A percentile compares a stretch with the other conserved stretches of the same genome.
These are phyloP conservation scores for Scorias spongiosa DNA, from an alignment of 2,329 filamentous ascomycete species.

Conservation along the genomic window DNA sequence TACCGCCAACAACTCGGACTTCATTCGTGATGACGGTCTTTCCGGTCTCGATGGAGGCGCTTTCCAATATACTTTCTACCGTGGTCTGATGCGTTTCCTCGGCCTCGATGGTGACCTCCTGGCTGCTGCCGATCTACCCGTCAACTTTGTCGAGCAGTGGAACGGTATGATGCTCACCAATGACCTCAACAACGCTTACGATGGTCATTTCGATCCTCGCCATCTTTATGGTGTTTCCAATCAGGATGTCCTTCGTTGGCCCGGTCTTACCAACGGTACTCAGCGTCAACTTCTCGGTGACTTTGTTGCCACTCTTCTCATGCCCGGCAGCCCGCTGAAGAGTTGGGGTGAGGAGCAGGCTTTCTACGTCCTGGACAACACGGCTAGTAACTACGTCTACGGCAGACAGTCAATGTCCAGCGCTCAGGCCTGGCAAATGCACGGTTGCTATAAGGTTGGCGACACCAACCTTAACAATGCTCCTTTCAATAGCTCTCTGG, in stretches of 20 bases:
- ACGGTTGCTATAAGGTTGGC: slow-evolving; percentile 46
- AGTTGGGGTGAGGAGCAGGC: slow-evolving; percentile 53
- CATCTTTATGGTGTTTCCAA: slow-evolving; percentile 51
- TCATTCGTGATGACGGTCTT: slow-evolving; percentile 37
- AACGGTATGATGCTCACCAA: slow-evolving; percentile 42
- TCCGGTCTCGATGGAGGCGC: slow-evolving; percentile 44
- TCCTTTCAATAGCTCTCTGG: slow-evolving; percentile 38
- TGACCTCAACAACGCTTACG: slow-evolving; percentile 45
- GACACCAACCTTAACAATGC: slow-evolving; percentile 43
- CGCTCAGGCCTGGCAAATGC: slow-evolving; percentile 46
- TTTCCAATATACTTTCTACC: slow-evolving; percentile 51
- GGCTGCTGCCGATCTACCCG: slow-evolving; percentile 37
- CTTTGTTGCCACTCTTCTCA: slow-evolving; percentile 43
- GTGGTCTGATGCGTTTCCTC: slow-evolving; percentile 45
- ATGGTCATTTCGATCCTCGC: slow-evolving; percentile 45
- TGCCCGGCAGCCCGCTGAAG: slow-evolving; percentile 46
- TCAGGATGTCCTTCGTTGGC: slow-evolving; percentile 53
- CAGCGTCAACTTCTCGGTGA: slow-evolving; percentile 42
- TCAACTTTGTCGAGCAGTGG: slow-evolving; percentile 41
- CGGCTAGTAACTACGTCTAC: slow-evolving; percentile 49
- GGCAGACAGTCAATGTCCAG: slow-evolving; percentile 49
- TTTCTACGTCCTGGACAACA: slow-evolving; percentile 49
- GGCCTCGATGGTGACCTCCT: slow-evolving; percentile 43
- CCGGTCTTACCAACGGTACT: slow-evolving; percentile 40
- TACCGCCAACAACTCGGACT: slow-evolving; percentile 31